These are phyloP conservation scores for Saxophila tyrrhenica DNA, from an alignment of 495 filamentous ascomycete species.

Conservation along the genomic window DNA sequence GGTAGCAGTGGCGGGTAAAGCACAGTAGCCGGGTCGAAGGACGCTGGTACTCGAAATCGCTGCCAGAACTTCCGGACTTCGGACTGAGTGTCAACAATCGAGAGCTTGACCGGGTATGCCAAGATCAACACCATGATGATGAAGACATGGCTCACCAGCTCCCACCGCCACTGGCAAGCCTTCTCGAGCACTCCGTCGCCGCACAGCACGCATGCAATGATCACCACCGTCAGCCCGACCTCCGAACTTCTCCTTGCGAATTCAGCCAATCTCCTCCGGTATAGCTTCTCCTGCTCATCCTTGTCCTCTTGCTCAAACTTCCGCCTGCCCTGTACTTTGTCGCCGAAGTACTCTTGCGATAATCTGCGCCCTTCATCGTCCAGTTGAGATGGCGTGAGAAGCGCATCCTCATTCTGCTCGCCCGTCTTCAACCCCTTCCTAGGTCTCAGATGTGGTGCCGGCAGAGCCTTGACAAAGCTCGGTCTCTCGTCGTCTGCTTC, in stretches of 20 bases:
- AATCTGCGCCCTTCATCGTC: conserved; percentile 41
- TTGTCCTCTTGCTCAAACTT: background rate
- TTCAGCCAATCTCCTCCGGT: conserved; percentile 25
- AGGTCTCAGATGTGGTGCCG: conserved; percentile 56
- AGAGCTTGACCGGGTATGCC: conserved; percentile 22
- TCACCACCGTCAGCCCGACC: conserved; percentile 22
- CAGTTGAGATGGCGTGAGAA: conserved; percentile 47
- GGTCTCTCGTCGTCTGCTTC: conserved; percentile 77
- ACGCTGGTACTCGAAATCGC: conserved; percentile 54
- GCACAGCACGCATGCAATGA: conserved; percentile 20
- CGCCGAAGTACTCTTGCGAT: conserved; percentile 10
- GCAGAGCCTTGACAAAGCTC: conserved; percentile 62
- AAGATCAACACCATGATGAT: conserved; percentile 36
- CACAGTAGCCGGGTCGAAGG: conserved; percentile 84
- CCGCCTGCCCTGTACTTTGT: background rate
- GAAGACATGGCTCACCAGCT: conserved; percentile 23
- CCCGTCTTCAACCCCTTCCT: conserved; percentile 57
- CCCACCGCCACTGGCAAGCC: conserved; percentile 22
- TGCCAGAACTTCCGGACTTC: conserved; percentile 20
- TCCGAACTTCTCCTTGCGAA: conserved; percentile 26
- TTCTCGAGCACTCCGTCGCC: conserved; percentile 22
- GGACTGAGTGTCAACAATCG: conserved; percentile 14
- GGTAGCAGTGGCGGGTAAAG: conserved; percentile 75
- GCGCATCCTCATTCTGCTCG: conserved; percentile 23
- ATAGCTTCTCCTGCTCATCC: conserved; percentile 20